Conservation (phyloP, 805 yeast genomes). For the Yarrowia sp. region DNA sequence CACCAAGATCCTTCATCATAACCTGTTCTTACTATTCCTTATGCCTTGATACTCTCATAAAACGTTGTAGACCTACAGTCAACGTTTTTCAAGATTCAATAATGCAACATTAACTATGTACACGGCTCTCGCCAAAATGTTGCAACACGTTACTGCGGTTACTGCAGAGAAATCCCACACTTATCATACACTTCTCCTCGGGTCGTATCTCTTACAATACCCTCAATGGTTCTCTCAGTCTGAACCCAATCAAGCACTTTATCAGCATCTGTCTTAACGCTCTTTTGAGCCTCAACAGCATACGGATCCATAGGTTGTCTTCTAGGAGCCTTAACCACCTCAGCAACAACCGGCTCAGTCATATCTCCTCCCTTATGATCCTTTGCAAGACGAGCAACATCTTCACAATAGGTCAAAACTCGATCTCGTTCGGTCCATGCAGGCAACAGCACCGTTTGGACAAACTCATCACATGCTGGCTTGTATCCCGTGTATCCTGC, state of each 20-base stretch:
- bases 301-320: constrained; percentile 19
- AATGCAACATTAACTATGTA: not conserved
- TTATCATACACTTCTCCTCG: constrained; percentile 3
- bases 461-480: constrained; percentile 23
- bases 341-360: not conserved
- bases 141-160: not conserved
- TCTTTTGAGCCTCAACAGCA: not conserved
- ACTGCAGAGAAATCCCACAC: constrained; percentile 17
- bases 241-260: constrained; percentile 11
- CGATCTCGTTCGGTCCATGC: constrained; percentile 23
- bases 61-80: too few species aligned
- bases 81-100: too few species aligned
- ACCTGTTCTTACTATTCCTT: too few species aligned
- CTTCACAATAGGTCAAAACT: constrained; percentile 13
- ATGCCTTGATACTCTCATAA: too few species aligned
- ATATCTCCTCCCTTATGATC: constrained; percentile 1
- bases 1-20: too few species aligned
- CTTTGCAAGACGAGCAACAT: constrained; percentile 14
- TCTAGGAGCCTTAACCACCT: not conserved
- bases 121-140: not conserved
- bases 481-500: not conserved
- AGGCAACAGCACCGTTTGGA: constrained; percentile 14
- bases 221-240: constrained; percentile 16
- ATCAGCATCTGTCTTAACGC: not conserved
- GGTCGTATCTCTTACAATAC: constrained; percentile 8